These are phyloP conservation scores for Spencermartinsiella europaea DNA, from an alignment of 805 yeast genomes.

Conservation along the genomic window DNA sequence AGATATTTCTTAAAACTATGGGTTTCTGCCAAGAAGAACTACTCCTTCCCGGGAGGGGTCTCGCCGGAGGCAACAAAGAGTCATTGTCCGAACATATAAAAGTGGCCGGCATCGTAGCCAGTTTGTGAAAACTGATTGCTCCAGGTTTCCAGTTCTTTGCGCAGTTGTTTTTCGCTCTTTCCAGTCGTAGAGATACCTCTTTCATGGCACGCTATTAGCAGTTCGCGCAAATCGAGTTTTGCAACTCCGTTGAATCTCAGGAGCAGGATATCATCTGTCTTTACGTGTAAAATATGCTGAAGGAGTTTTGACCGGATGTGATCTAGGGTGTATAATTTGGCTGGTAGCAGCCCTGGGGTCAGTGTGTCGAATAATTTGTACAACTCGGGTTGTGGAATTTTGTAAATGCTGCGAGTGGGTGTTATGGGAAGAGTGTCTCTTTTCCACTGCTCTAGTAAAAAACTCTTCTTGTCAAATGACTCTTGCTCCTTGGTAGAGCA, in stretches of 20 bases:
- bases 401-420: constrained; percentile 4
- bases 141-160: constrained; percentile 18
- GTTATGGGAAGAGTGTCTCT: too few species aligned
- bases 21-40: too few species aligned
- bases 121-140: constrained; percentile 18
- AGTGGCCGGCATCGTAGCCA: constrained; percentile 21
- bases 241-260: constrained; percentile 43
- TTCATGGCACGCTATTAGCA: constrained; percentile 45
- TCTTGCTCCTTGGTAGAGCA: too few species aligned
- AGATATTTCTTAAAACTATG: too few species aligned
- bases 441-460: too few species aligned
- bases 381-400: not conserved
- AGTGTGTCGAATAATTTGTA: too few species aligned
- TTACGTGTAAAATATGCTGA: constrained; percentile 40
- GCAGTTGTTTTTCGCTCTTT: constrained; percentile 8
- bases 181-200: constrained; percentile 37
- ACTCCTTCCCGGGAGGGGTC: not conserved
- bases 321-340: constrained; percentile 32
- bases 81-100: too few species aligned
- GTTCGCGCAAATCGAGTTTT: constrained; percentile 42
- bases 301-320: constrained; percentile 38
- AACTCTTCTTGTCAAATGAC: too few species aligned
- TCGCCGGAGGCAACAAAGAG: too few species aligned
- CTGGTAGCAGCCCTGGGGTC: constrained; percentile 22
- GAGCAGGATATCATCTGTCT: constrained; percentile 47